Evolutionary conservation across 2,329 filamentous ascomycete species (phyloP).

Genomic region (Aspergillus sp.): DNA sequence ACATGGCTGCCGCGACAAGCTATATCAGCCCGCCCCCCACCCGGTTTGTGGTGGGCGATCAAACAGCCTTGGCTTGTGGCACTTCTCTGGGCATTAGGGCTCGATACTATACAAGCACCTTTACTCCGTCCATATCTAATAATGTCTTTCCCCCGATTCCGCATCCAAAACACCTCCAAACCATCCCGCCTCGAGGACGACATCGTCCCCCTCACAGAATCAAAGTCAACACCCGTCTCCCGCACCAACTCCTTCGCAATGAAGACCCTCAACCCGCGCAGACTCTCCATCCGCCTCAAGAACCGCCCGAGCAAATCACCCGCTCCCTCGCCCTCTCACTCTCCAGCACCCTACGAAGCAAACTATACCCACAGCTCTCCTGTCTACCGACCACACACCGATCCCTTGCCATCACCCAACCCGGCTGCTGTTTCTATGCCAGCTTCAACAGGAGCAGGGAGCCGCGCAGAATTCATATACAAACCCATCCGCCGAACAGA

Average conservation of each 20-base stretch:
- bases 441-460: not conserved
- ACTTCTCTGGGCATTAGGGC: not conserved
- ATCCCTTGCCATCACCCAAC: not conserved
- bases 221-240: not conserved
- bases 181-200: slow-evolving; percentile 21
- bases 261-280: slow-evolving; percentile 24
- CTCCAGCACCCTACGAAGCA: slow-evolving; percentile 18
- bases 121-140: slow-evolving; percentile 16
- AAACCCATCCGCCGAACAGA: slow-evolving; percentile 30
- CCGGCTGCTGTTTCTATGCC: not conserved
- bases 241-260: slow-evolving; percentile 20
- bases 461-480: slow-evolving; percentile 28
- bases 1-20: not conserved
- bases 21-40: slow-evolving; percentile 1
- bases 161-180: slow-evolving; percentile 23
- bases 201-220: slow-evolving; percentile 2
- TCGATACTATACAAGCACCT: not conserved
- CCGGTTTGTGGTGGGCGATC: not conserved
- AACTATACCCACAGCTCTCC: slow-evolving; percentile 1
- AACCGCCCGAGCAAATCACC: not conserved
- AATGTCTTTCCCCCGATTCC: slow-evolving; percentile 32
- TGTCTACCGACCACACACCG: not conserved
- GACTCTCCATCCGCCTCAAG: slow-evolving; percentile 29
- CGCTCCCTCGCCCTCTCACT: not conserved
- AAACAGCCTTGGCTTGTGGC: slow-evolving; percentile 8